Percentiles rank a stretch among this genome's conserved stretches.
Conservation (phyloP, 768 basidiomycete species). For the Amanita subjunquillea region DNA sequence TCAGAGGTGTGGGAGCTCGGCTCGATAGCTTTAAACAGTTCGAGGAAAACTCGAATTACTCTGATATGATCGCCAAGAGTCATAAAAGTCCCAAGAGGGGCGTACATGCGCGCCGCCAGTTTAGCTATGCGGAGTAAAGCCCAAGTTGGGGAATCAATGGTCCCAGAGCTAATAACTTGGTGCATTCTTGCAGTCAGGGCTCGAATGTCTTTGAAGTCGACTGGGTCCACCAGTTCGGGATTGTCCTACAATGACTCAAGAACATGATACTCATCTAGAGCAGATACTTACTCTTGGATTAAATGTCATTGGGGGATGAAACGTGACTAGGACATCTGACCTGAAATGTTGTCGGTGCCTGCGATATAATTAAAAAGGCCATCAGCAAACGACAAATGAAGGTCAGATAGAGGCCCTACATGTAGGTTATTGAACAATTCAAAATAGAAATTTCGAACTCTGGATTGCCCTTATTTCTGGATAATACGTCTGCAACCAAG, state of each 20-base stretch:
- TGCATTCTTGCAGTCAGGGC: conserved; percentile 51
- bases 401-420: conserved; percentile 28
- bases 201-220: conserved; percentile 52
- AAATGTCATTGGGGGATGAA: conserved; percentile 61
- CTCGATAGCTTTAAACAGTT: conserved; percentile 51
- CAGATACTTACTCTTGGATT: conserved; percentile 40
- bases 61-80: conserved; percentile 78
- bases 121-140: conserved; percentile 65
- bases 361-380: conserved; percentile 5
- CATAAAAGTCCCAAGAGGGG: conserved; percentile 82
- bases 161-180: conserved; percentile 62
- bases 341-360: conserved; percentile 85
- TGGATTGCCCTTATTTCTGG: conserved; percentile 54
- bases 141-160: conserved; percentile 83
- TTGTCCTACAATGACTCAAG: conserved; percentile 35
- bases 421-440: conserved; percentile 78
- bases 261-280: not conserved
- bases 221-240: conserved; percentile 61
- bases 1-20: conserved; percentile 12
- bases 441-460: conserved; percentile 65
- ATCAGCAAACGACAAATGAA: conserved; percentile 5
- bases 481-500: conserved; percentile 68
- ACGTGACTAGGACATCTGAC: conserved; percentile 79
- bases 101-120: conserved; percentile 72
- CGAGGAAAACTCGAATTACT: conserved; percentile 63